Percentiles rank a stretch among this genome's conserved stretches.
Evolutionary conservation across 129 eudicot genomes (phyloP).

Genomic region (Saussurea involucrata): DNA sequence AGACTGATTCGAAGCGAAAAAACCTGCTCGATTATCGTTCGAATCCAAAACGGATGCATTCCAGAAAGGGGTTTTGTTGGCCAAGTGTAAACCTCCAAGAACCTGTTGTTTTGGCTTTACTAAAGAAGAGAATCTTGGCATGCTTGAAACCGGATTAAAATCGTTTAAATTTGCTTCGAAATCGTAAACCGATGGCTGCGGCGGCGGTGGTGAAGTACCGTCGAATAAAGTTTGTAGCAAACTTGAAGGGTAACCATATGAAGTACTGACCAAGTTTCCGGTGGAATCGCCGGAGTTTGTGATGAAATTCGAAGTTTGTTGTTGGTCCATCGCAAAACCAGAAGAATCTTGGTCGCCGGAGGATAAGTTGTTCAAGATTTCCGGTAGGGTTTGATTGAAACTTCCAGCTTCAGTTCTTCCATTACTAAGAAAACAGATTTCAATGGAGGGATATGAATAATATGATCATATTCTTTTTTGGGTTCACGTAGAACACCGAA

Average conservation of each 20-base stretch:
- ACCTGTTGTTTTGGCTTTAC: constrained; percentile 33
- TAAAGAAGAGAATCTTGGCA: constrained; percentile 32
- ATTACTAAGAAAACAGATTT: neutral
- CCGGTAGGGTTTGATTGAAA: constrained; percentile 39
- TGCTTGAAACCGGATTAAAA: constrained; percentile 27
- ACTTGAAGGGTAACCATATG: constrained; percentile 50
- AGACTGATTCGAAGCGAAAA: constrained; percentile 33
- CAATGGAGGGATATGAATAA: neutral
- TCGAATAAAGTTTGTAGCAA: constrained; percentile 57
- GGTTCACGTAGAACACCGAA: no score
- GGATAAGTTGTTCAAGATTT: constrained; percentile 25
- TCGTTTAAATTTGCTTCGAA: constrained; percentile 28
- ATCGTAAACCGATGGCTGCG: constrained; percentile 29
- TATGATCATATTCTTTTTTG: constrained; percentile 28
- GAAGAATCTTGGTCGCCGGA: constrained; percentile 13
- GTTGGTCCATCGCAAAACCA: constrained; percentile 25
- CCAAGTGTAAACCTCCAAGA: constrained; percentile 28
- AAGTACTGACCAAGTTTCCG: constrained; percentile 26
- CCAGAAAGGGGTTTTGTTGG: constrained; percentile 39
- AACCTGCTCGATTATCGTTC: constrained; percentile 29
- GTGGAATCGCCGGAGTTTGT: constrained; percentile 31
- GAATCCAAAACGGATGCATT: constrained; percentile 29
- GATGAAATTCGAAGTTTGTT: constrained; percentile 25
- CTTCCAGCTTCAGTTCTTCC: constrained; percentile 20
- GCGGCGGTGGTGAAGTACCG: constrained; percentile 13